Conservation (phyloP, 129 eudicot species). For the Lactuca saligna region DNA sequence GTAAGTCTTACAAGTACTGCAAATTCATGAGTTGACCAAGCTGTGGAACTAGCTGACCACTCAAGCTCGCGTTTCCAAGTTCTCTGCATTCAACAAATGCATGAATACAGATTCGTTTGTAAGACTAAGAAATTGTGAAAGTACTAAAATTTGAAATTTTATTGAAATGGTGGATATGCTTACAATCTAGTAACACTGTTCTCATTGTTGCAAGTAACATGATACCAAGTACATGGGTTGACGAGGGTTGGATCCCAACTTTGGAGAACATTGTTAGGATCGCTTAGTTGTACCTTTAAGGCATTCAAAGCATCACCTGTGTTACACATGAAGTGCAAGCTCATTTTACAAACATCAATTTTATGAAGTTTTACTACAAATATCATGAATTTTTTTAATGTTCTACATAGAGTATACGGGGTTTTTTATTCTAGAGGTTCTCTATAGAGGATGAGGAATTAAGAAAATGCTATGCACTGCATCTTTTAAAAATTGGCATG, state of each 20-base stretch:
- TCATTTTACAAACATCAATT: background rate
- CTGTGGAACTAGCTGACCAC: slow-evolving; percentile 54
- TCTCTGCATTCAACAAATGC: slow-evolving; percentile 43
- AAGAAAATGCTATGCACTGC: background rate
- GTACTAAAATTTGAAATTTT: background rate
- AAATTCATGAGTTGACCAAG: slow-evolving; percentile 62
- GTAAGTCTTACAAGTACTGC: slow-evolving; percentile 62
- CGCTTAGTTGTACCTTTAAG: slow-evolving; percentile 36
- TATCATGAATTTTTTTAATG: background rate
- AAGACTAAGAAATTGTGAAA: background rate
- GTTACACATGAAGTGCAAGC: background rate
- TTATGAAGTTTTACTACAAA: background rate
- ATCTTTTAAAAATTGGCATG: background rate
- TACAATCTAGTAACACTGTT: slow-evolving; percentile 70
- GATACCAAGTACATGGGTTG: slow-evolving; percentile 77
- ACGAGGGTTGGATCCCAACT: slow-evolving; percentile 67
- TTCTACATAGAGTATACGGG: background rate
- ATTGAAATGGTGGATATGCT: slow-evolving; percentile 21
- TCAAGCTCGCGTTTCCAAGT: slow-evolving; percentile 66
- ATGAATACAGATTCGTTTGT: background rate
- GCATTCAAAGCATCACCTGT: slow-evolving; percentile 66
- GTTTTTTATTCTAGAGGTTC: background rate
- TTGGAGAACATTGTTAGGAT: slow-evolving; percentile 60
- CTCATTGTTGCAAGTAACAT: slow-evolving; percentile 56
- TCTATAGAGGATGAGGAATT: background rate